Conservation (phyloP, 805 yeast species). For the Schwanniomyces pseudopolymorphus region DNA sequence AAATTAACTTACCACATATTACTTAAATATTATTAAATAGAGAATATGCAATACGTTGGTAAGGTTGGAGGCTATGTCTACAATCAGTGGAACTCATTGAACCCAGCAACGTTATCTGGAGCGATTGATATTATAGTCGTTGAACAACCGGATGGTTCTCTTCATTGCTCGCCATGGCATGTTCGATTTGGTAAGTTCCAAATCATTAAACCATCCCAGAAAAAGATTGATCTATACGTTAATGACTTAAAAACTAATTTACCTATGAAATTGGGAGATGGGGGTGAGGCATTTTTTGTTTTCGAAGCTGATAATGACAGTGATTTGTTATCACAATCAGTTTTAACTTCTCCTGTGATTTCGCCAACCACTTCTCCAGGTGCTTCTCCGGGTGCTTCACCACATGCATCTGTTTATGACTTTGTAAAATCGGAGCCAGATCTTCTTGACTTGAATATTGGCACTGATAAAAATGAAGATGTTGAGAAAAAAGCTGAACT, state of each 20-base stretch:
- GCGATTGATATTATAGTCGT: conserved; percentile 96
- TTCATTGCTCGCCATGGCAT: conserved; percentile 94
- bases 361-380: conserved; percentile 66
- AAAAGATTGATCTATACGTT: conserved; percentile 85
- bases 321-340: conserved; percentile 66
- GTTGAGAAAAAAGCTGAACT: conserved; percentile 30
- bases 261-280: conserved; percentile 96
- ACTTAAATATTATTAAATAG: background rate
- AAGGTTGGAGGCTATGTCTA: conserved; percentile 93
- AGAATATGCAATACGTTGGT: conserved; percentile 89
- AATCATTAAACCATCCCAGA: conserved; percentile 88
- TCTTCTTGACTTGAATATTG: conserved; percentile 30
- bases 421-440: conserved; percentile 28
- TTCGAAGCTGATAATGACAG: conserved; percentile 71
- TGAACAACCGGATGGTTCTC: conserved; percentile 78
- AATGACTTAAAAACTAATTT: conserved; percentile 78
- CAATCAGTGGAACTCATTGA: conserved; percentile 94
- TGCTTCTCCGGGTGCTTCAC: conserved; percentile 29
- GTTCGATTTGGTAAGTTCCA: conserved; percentile 95
- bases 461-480: conserved; percentile 14
- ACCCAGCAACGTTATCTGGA: conserved; percentile 94
- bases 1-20: background rate
- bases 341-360: conserved; percentile 84
- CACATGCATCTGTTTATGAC: conserved; percentile 11
- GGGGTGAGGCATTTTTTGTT: conserved; percentile 97